Evolutionary conservation across 2,329 filamentous ascomycete species (phyloP), one percentile per base, ranked within the genome.

Genomic region (Peltaster fructicola): DNA sequence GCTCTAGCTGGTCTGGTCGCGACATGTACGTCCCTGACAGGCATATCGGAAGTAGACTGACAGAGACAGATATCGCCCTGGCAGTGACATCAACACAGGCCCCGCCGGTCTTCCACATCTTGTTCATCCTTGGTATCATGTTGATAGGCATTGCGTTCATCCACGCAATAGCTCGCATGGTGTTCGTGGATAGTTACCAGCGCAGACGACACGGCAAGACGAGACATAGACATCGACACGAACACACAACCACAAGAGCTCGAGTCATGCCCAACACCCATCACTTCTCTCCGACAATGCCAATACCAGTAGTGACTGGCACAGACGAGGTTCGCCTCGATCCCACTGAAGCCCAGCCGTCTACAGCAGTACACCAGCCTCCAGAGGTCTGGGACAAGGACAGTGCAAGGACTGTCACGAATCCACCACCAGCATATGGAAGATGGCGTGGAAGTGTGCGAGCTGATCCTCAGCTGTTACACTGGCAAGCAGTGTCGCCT

Each of bases 361-460:
- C 38, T 22, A 25, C 29, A 15, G 29, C 31, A 15, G 25, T 71
- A 11, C 30, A 17, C 8, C 21, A 33, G 12, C 29, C 25, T 19
- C 28, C 23, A 17, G 26, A 32, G 13, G 27, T 32, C 12, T 41
- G 33, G 30, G 38, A 41, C 19, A 25, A 24, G 14, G 14, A 7
- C 12, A n/a, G n/a, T n/a, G n/a, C n/a, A n/a, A n/a, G n/a, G n/a
- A n/a, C 22, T 7, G 25, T 43, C 3, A 27, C 33, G 47, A 27
- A 45, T 11, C 68, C 71, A 6, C 82, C 84, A 4, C 82, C 84
- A 0, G 80, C 80, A 2, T 92, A 92, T 44, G 82, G 82, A 0
- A 55, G 81, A 1, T 90, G 80, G 78, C 63, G 80, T 25, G 72
- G 73, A 48, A 85, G 75, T 41, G 78, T 88, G 67, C 64, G 78